Evolutionary conservation across 2,329 filamentous ascomycete species (phyloP).

Genomic region (Cercospora berteroae): DNA sequence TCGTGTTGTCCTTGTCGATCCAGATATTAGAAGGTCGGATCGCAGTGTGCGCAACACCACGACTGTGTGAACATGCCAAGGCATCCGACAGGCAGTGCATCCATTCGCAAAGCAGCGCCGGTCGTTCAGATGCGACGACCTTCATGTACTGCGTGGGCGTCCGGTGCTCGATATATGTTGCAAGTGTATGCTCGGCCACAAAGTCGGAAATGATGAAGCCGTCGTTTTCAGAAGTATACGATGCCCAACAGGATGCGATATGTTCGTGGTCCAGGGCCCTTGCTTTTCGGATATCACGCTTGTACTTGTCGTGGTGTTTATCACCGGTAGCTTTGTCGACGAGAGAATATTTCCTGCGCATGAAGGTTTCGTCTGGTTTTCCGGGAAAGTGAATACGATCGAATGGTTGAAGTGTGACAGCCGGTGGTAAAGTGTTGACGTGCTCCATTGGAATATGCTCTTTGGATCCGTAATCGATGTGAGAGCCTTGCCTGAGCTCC

Average conservation of each 20-base stretch:
- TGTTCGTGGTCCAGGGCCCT: constrained; percentile 64
- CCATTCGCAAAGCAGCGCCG: constrained; percentile 67
- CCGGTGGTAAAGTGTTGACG: constrained; percentile 57
- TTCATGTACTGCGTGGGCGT: constrained; percentile 62
- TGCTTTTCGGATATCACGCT: constrained; percentile 60
- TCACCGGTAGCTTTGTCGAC: constrained; percentile 32
- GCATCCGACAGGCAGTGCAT: constrained; percentile 70
- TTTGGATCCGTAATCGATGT: constrained; percentile 63
- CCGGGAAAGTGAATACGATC: constrained; percentile 65
- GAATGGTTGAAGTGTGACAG: constrained; percentile 48
- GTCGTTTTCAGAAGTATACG: constrained; percentile 63
- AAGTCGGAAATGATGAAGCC: constrained; percentile 68
- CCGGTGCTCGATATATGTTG: constrained; percentile 62
- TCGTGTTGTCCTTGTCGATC: constrained; percentile 62
- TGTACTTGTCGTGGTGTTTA: constrained; percentile 50
- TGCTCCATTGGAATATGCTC: constrained; percentile 69
- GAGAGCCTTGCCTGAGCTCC: constrained; percentile 59
- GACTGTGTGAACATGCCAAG: constrained; percentile 64
- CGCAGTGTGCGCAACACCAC: constrained; percentile 62
- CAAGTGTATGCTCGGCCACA: constrained; percentile 64
- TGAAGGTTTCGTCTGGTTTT: constrained; percentile 54
- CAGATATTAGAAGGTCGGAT: constrained; percentile 71
- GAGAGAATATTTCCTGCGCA: constrained; percentile 36
- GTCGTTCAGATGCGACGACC: constrained; percentile 59
- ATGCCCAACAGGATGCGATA: constrained; percentile 67